Conservation (phyloP, 352 stramenopile genomes). For the Globisporangium nunn region DNA sequence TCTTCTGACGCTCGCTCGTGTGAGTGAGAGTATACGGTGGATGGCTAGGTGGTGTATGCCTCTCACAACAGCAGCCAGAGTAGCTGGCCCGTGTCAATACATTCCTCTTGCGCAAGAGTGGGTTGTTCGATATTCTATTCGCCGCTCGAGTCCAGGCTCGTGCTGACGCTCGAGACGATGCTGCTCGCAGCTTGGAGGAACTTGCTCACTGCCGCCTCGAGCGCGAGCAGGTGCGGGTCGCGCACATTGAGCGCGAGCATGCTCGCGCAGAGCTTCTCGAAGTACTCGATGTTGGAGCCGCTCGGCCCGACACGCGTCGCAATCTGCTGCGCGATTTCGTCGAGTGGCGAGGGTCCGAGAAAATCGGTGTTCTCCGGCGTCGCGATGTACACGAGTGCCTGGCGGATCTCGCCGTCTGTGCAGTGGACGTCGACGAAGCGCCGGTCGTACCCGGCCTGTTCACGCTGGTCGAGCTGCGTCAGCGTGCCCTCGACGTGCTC, state of each 20-base stretch:
- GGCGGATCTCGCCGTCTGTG: conserved; percentile 52
- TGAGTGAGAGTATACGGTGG: neutral
- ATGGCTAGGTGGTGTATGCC: neutral
- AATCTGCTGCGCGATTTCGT: conserved; percentile 79
- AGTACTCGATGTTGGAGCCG: conserved; percentile 81
- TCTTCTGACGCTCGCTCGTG: neutral
- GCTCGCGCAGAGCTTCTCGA: conserved; percentile 74
- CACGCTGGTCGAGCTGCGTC: conserved; percentile 76
- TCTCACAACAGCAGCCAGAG: too few species aligned
- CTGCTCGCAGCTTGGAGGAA: conserved; percentile 3
- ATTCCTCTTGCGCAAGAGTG: neutral
- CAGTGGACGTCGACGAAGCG: conserved; percentile 73
- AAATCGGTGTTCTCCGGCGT: conserved; percentile 83
- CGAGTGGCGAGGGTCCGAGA: conserved; percentile 53
- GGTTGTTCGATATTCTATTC: neutral
- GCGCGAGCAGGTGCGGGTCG: conserved; percentile 64
- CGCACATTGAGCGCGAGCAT: conserved; percentile 68
- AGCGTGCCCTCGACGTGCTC: conserved; percentile 72
- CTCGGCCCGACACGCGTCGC: conserved; percentile 58
- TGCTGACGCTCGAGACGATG: neutral
- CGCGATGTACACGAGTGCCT: conserved; percentile 80
- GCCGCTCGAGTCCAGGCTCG: neutral
- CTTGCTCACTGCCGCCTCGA: conserved; percentile 62
- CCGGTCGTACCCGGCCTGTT: conserved; percentile 80
- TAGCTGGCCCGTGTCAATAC: neutral